Conservation (phyloP, 2,329 filamentous ascomycete genomes). For the Penicillium crustosum region DNA sequence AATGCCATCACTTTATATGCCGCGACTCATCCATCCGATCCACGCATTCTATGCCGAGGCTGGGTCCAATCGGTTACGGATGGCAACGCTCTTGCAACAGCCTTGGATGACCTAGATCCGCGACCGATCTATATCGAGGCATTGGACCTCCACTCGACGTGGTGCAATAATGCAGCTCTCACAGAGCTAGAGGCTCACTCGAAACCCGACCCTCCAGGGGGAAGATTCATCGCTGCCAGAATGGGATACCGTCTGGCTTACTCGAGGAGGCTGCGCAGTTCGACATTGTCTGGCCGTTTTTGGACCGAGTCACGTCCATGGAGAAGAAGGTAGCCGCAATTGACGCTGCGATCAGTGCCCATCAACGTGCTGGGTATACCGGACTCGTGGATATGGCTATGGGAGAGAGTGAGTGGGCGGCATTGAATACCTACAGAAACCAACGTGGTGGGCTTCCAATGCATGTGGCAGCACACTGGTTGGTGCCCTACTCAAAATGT, state of each 20-base stretch:
- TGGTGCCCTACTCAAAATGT: conserved; percentile 44
- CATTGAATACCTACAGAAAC: conserved; percentile 38
- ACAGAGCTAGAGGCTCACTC: conserved; percentile 45
- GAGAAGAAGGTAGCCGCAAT: conserved; percentile 46
- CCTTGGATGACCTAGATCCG: conserved; percentile 49
- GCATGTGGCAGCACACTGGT: conserved; percentile 50
- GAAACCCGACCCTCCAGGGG: conserved; percentile 48
- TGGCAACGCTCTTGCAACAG: conserved; percentile 43
- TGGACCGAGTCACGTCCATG: conserved; percentile 42
- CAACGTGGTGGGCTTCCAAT: conserved; percentile 36
- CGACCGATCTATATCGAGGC: conserved; percentile 52
- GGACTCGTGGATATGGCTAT: conserved; percentile 54
- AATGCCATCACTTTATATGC: conserved; percentile 42
- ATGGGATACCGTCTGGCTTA: conserved; percentile 46
- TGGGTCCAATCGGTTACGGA: conserved; percentile 52
- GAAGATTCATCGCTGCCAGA: conserved; percentile 44
- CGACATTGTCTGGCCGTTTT: conserved; percentile 50
- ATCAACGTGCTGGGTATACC: conserved; percentile 49
- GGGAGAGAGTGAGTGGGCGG: conserved; percentile 50
- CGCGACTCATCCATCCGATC: conserved; percentile 35
- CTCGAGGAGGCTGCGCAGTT: conserved; percentile 49
- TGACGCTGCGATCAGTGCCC: conserved; percentile 44
- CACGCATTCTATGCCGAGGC: conserved; percentile 48
- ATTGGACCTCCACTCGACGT: conserved; percentile 51
- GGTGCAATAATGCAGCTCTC: conserved; percentile 52